These are phyloP conservation scores for Ophiosphaerella korrae DNA, from an alignment of 2,329 filamentous ascomycete genomes.

Conservation along the genomic window DNA sequence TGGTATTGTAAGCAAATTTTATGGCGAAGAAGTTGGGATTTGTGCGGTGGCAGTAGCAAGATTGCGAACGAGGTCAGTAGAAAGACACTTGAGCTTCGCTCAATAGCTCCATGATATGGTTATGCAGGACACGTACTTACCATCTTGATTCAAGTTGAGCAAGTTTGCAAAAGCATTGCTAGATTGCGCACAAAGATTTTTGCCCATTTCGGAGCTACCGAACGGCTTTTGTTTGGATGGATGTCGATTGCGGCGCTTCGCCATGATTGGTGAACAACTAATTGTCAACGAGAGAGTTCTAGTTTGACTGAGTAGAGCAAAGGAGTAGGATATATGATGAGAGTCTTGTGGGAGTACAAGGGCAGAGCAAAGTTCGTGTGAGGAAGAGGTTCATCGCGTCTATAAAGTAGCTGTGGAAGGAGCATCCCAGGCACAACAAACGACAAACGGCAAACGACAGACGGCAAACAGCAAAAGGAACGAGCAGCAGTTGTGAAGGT, in stretches of 20 bases:
- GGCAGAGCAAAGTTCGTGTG: not conserved
- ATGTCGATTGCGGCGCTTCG: conserved; percentile 4
- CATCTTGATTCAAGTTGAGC: not conserved
- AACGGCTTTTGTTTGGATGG: conserved; percentile 3
- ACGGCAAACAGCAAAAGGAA: no score
- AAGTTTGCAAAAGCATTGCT: conserved; percentile 17
- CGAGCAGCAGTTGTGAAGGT: no score
- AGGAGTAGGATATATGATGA: not conserved
- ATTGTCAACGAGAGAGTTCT: no score
- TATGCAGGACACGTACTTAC: conserved; percentile 10
- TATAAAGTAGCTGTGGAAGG: no score
- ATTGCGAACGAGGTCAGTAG: not conserved
- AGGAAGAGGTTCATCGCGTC: not conserved
- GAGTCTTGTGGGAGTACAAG: not conserved
- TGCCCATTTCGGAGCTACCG: conserved; percentile 3
- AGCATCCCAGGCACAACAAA: no score
- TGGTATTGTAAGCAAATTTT: conserved; percentile 4
- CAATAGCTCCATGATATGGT: not conserved
- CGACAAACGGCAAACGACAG: no score
- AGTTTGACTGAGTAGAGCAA: no score
- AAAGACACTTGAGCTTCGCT: not conserved
- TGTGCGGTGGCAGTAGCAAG: not conserved
- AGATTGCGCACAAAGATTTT: not conserved
- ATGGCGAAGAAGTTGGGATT: not conserved
- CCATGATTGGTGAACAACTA: conserved; percentile 12